Evolutionary conservation across 148 eudicot species (phyloP).

Genomic region (Vaccinium corymbosum): DNA sequence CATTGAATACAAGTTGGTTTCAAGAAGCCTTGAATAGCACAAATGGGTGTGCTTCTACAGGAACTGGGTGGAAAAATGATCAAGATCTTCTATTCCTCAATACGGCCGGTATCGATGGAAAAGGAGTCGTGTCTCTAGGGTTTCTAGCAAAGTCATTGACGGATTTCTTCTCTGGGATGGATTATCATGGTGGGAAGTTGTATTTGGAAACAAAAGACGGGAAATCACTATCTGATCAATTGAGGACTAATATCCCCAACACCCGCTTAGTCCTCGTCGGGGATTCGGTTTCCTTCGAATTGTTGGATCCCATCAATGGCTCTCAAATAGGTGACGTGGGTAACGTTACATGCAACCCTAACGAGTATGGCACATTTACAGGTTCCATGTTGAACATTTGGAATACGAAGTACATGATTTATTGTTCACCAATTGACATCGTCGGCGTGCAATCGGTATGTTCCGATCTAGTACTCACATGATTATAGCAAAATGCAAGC

Average conservation of each 20-base stretch:
- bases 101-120: constrained; percentile 27
- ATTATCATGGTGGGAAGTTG: constrained; percentile 34
- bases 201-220: constrained; percentile 43
- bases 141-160: constrained; percentile 27
- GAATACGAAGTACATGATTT: constrained; percentile 27
- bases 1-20: constrained; percentile 31
- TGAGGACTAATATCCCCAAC: constrained; percentile 25
- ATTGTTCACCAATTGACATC: constrained; percentile 44
- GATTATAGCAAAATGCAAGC: too few relatives aligned
- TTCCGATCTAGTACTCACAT: not conserved
- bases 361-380: constrained; percentile 20
- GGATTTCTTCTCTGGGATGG: constrained; percentile 23
- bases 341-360: constrained; percentile 31
- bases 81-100: constrained; percentile 27
- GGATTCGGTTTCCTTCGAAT: constrained; percentile 22
- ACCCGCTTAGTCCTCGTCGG: constrained; percentile 22
- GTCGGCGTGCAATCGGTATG: constrained; percentile 42
- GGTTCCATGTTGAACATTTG: constrained; percentile 28
- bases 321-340: constrained; percentile 22
- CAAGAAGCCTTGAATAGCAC: constrained; percentile 33
- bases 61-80: constrained; percentile 32
- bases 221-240: constrained; percentile 21
- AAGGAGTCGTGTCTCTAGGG: constrained; percentile 52
- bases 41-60: constrained; percentile 37
- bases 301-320: constrained; percentile 12